Evolutionary conservation across 495 filamentous ascomycete genomes (phyloP).

Genomic region (Xylaria palmicola): DNA sequence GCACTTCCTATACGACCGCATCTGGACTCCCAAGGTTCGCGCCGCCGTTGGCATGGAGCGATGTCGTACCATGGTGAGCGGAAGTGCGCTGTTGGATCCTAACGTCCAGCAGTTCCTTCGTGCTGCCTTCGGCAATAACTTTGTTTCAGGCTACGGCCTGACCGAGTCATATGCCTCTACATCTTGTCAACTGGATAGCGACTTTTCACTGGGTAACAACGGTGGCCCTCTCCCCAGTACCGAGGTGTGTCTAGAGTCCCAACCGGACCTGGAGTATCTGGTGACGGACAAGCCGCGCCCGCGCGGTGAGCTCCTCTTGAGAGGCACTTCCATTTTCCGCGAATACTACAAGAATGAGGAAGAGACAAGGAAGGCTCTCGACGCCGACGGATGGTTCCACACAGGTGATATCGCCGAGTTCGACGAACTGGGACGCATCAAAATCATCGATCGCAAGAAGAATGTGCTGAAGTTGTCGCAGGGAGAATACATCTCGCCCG

Average conservation of each 20-base stretch:
- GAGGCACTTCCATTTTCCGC: conserved; percentile 72
- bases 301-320: conserved; percentile 84
- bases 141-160: conserved; percentile 89
- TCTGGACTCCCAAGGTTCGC: conserved; percentile 90
- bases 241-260: conserved; percentile 81
- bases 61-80: conserved; percentile 72
- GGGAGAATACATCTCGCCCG: conserved; percentile 96
- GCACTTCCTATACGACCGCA: conserved; percentile 85
- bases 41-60: conserved; percentile 77
- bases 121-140: conserved; percentile 72
- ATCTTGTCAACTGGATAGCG: conserved; percentile 64
- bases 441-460: conserved; percentile 94
- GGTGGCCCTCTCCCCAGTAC: conserved; percentile 63
- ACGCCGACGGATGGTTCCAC: conserved; percentile 92
- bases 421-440: conserved; percentile 82
- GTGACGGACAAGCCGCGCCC: conserved; percentile 89
- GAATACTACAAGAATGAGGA: conserved; percentile 88
- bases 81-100: conserved; percentile 89
- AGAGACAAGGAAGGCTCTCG: conserved; percentile 79
- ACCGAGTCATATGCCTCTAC: conserved; percentile 90
- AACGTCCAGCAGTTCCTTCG: conserved; percentile 86
- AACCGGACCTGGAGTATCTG: conserved; percentile 94
- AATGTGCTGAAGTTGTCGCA: conserved; percentile 97
- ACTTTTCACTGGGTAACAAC: conserved; percentile 78
- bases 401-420: conserved; percentile 88